phyloP scores from a whole-genome alignment of 345 rosid species.

The Turritis glabra region DNA sequence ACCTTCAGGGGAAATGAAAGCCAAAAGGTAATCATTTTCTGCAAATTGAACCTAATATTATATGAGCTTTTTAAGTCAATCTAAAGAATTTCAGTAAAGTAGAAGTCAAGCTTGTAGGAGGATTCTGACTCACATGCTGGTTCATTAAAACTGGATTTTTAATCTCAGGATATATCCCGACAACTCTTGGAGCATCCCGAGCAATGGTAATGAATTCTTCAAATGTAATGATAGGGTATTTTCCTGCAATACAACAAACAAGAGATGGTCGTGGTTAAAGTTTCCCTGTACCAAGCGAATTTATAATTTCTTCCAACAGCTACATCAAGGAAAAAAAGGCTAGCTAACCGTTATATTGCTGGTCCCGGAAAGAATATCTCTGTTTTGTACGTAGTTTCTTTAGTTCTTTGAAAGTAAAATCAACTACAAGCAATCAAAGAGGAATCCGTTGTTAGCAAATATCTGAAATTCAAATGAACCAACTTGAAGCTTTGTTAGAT shows the following conservation, averaged over 20 bases:
- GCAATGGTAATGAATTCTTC: conserved; percentile 85
- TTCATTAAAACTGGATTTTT: conserved; percentile 87
- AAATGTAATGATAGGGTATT: conserved; percentile 75
- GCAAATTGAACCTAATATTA: background rate
- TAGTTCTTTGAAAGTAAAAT: conserved; percentile 80
- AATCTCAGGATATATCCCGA: conserved; percentile 97
- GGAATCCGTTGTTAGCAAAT: background rate
- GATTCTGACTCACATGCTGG: conserved; percentile 62
- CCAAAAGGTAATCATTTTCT: background rate
- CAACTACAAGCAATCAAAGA: conserved; percentile 55
- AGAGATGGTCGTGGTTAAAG: background rate
- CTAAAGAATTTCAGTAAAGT: background rate
- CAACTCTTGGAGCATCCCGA: conserved; percentile 77
- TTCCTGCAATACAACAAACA: conserved; percentile 54
- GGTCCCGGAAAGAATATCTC: conserved; percentile 74
- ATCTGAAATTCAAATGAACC: conserved; percentile 5
- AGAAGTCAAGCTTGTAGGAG: background rate
- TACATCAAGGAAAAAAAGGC: background rate
- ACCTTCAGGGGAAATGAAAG: background rate
- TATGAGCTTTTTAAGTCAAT: background rate
- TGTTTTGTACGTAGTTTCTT: conserved; percentile 73
- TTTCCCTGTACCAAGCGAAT: background rate
- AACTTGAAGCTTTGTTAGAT: background rate
- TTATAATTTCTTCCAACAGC: conserved; percentile 4
- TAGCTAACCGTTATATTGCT: conserved; percentile 71